Evolutionary conservation across 2,329 filamentous ascomycete genomes (phyloP), one percentile per base, ranked within the genome.

Genomic region (Alternaria atra): DNA sequence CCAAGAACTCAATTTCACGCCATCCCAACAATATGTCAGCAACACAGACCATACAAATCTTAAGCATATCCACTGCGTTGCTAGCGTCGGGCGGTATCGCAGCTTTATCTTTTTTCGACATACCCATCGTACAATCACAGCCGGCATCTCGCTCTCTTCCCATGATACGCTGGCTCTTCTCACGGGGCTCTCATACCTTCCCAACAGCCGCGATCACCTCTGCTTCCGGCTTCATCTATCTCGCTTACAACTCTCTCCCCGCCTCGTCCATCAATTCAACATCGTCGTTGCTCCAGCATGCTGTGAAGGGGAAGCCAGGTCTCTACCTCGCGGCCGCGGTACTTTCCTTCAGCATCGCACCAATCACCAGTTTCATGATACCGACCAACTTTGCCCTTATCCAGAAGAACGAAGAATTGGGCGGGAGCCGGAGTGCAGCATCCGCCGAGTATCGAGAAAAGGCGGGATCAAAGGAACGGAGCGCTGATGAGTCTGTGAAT

Each of bases 121-220:
- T 74, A 6, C 75, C 75, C 12, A 53, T 71, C 10, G 58, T 79
- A 10, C 63, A 67, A 61, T 74, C 77, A 1, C 77, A 78, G 48
- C 77, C 75, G 17, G 75, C 75, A n/a, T 78, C 76, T 1, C 76
- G 75, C 52, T 77, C 77, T 2, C 72, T 79, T 1, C 77, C 77
- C n/a, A 63, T 68, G 40, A 72, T 62, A 3, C 73, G 75, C 42
- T 79, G 76, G 77, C 73, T 79, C 32, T 79, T 79, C 65, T 76
- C 71, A 35, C 73, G 77, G 0, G 77, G 77, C 52, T 79, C 75
- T 6, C 77, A 79, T 62, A 63, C 75, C 32, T 77, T 79, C 59
- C 77, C 76, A 7, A 55, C 62, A 6, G 64, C 67, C 17, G 73
- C 73, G 5, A 29, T 74, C n/a, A 10, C 73, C 51, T 72, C 76